Evolutionary conservation across 2,329 filamentous ascomycete genomes (phyloP).

Genomic region (Fusarium tjaetaba): DNA sequence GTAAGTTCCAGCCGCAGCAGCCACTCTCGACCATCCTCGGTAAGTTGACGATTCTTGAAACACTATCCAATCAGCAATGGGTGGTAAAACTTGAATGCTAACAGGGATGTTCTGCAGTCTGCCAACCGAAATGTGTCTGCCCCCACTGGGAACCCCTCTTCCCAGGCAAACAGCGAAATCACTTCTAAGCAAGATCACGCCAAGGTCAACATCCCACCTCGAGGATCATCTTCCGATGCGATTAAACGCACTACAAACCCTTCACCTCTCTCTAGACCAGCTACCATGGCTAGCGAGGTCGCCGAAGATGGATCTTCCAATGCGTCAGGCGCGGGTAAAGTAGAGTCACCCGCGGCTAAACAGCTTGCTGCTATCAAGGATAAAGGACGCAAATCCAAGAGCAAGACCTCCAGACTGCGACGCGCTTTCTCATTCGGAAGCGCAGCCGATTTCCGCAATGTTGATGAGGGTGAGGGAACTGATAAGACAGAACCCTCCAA

Average conservation of each 20-base stretch:
- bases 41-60: conserved; percentile 58
- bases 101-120: conserved; percentile 62
- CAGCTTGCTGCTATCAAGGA: conserved; percentile 89
- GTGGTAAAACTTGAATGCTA: conserved; percentile 55
- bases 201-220: conserved; percentile 68
- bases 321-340: conserved; percentile 49
- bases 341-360: conserved; percentile 78
- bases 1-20: conserved; percentile 66
- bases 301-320: conserved; percentile 55
- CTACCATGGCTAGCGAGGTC: conserved; percentile 68
- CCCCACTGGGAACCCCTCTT: conserved; percentile 65
- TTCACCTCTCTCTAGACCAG: conserved; percentile 79
- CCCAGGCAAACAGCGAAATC: conserved; percentile 58
- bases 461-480: conserved; percentile 63
- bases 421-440: conserved; percentile 97
- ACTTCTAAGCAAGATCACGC: conserved; percentile 62
- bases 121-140: conserved; percentile 66
- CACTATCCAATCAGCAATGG: conserved; percentile 57
- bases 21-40: conserved; percentile 71
- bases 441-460: conserved; percentile 86
- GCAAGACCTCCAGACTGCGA: conserved; percentile 86
- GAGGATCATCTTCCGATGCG: conserved; percentile 72
- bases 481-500: conserved; percentile 57
- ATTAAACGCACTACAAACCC: conserved; percentile 72
- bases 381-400: conserved; percentile 79